Conservation (phyloP, 148 eudicot species). For the Vaccinium darrowii region DNA sequence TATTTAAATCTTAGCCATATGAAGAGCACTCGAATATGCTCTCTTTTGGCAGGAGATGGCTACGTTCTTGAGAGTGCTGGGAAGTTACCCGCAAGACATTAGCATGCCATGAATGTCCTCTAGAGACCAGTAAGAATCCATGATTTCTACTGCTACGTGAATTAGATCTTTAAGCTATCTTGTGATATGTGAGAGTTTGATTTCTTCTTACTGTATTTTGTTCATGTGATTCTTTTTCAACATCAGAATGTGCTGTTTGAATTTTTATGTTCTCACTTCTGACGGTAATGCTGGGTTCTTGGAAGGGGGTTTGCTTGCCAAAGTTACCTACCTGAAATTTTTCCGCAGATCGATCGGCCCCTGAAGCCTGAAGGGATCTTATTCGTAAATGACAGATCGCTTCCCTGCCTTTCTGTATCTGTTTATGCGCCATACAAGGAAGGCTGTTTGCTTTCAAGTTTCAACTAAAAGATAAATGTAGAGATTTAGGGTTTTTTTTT, state of each 20-base stretch:
- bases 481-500: background rate
- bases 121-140: constrained; percentile 15
- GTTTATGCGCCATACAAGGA: background rate
- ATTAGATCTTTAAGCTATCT: background rate
- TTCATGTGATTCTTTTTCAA: background rate
- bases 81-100: constrained; percentile 66
- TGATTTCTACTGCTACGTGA: background rate
- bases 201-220: background rate
- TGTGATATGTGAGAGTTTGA: background rate
- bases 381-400: too few relatives aligned
- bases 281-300: background rate
- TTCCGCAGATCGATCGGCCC: too few relatives aligned
- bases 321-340: background rate
- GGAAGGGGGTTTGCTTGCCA: background rate
- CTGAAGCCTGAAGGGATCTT: too few relatives aligned
- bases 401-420: too few relatives aligned
- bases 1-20: background rate
- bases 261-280: background rate
- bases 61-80: constrained; percentile 63
- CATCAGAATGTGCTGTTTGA: background rate
- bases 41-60: constrained; percentile 57
- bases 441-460: background rate
- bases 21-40: background rate
- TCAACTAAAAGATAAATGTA: background rate
- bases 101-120: constrained; percentile 40